Evolutionary conservation across 768 basidiomycete species (phyloP), one percentile per base, ranked within the genome.

Genomic region (Hebeloma cylindrosporum): DNA sequence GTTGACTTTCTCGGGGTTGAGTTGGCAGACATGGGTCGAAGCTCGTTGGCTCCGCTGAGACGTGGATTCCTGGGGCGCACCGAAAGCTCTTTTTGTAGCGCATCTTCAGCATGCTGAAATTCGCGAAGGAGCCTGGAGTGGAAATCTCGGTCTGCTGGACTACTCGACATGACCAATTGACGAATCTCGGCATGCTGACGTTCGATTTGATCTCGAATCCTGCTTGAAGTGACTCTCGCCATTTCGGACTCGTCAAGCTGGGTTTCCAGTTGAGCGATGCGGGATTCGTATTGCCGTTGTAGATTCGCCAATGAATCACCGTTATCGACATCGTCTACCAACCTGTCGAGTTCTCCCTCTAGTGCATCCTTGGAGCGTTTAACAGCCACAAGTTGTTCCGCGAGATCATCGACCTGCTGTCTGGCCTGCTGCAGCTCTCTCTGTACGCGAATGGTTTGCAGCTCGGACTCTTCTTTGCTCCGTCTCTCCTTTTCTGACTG

Each of bases 181-280:
- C 84, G 79, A 30, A 88, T 76, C 49, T 88, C 85, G n/a, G 75
- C 75, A 56, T 86, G 85, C 42, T 87, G 84, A 11, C 73, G 75
- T 52, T 81, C 79, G 22, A 87, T 74, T 34, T 74, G 79, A 27
- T 80, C 78, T 52, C 73, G 78, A 53, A 86, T 81, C 51, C 72
- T 74, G 2, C 74, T 62, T 2, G 75, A 75, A 20, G 75, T 77
- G 3, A 67, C 57, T 40, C 74, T 72, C 0, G 76, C 68, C 10
- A 71, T 63, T 43, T 82, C 77, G 1, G 77, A 69, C 26, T 85
- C 80, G 30, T 78, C 73, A 4, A 87, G 63, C 47, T 81, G 78
- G 21, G 66, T 67, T 58, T 89, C 82, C 3, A 89, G 68, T 36
- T 83, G 75, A 1, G 75, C 60, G 38, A 89, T 83, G 16, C 77